Evolutionary conservation across 2,329 filamentous ascomycete species (phyloP).

Genomic region (Penicillium sp.): DNA sequence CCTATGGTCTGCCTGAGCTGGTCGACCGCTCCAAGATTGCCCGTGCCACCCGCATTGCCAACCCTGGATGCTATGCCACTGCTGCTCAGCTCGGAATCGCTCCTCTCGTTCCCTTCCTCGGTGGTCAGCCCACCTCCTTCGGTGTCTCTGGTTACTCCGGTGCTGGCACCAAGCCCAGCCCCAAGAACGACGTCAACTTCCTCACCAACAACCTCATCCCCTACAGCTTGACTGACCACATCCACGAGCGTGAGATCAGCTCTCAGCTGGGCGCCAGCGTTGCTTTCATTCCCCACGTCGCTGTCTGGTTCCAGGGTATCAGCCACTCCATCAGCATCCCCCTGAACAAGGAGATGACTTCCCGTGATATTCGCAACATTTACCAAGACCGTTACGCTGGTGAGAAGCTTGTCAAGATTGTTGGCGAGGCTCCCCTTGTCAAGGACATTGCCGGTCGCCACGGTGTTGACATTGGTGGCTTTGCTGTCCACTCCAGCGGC

Average conservation of each 20-base stretch:
- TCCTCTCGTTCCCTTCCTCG: slow-evolving; percentile 75
- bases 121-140: slow-evolving; percentile 78
- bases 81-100: slow-evolving; percentile 87
- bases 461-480: slow-evolving; percentile 89
- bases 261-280: slow-evolving; percentile 71
- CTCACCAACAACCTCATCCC: slow-evolving; percentile 86
- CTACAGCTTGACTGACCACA: slow-evolving; percentile 88
- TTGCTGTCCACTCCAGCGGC: slow-evolving; percentile 85
- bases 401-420: slow-evolving; percentile 90
- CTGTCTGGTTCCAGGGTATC: slow-evolving; percentile 97
- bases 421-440: slow-evolving; percentile 82
- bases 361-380: slow-evolving; percentile 86
- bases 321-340: slow-evolving; percentile 89
- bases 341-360: slow-evolving; percentile 80
- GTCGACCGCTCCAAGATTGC: slow-evolving; percentile 74
- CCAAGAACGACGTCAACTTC: slow-evolving; percentile 86
- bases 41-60: slow-evolving; percentile 77
- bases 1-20: slow-evolving; percentile 87
- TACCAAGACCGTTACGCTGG: slow-evolving; percentile 97
- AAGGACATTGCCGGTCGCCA: slow-evolving; percentile 83
- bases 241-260: slow-evolving; percentile 91
- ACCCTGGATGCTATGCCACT: slow-evolving; percentile 95
- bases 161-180: slow-evolving; percentile 88
- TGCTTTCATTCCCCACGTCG: slow-evolving; percentile 89
- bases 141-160: slow-evolving; percentile 94